These are phyloP conservation scores for Rhizophagus sp. DNA, from an alignment of 192 early-diverging fungal species.

Conservation along the genomic window DNA sequence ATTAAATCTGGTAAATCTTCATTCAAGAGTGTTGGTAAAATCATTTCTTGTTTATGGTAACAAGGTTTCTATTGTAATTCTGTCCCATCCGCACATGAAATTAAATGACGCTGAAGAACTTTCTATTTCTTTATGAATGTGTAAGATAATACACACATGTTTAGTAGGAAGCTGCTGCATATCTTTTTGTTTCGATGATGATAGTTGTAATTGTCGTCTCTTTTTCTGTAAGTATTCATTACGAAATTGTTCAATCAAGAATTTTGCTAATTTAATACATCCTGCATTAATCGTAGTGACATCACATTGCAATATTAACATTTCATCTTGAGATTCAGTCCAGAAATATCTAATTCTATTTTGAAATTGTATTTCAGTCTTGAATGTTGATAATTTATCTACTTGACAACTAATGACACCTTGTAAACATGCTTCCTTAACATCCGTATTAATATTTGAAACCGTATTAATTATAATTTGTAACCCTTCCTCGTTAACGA, in stretches of 20 bases:
- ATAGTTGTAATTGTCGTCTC: neutral
- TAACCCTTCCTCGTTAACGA: neutral
- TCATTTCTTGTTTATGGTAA: slow-evolving; percentile 9
- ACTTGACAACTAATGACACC: too few relatives aligned
- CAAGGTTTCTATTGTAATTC: slow-evolving; percentile 22
- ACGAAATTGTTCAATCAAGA: slow-evolving; percentile 25
- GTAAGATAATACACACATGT: slow-evolving; percentile 24
- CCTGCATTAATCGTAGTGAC: slow-evolving; percentile 7
- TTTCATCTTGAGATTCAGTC: slow-evolving; percentile 9
- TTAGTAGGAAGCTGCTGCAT: neutral
- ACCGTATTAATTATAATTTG: slow-evolving; percentile 1
- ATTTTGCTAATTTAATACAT: slow-evolving; percentile 25
- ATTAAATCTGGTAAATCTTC: slow-evolving; percentile 3
- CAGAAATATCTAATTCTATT: slow-evolving; percentile 19
- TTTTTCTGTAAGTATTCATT: neutral
- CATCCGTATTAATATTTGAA: neutral
- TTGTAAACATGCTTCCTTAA: too few relatives aligned
- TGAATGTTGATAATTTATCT: slow-evolving; percentile 4
- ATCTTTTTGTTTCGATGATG: too few relatives aligned
- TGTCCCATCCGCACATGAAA: slow-evolving; percentile 27
- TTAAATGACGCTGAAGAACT: slow-evolving; percentile 1
- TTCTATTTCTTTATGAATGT: slow-evolving; percentile 12
- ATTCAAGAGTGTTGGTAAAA: slow-evolving; percentile 8
- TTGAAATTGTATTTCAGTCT: slow-evolving; percentile 21
- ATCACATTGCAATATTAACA: slow-evolving; percentile 26